Evolutionary conservation across 441 rosid genomes (phyloP), one percentile per base, ranked within the genome.

Genomic region (Hura crepitans): DNA sequence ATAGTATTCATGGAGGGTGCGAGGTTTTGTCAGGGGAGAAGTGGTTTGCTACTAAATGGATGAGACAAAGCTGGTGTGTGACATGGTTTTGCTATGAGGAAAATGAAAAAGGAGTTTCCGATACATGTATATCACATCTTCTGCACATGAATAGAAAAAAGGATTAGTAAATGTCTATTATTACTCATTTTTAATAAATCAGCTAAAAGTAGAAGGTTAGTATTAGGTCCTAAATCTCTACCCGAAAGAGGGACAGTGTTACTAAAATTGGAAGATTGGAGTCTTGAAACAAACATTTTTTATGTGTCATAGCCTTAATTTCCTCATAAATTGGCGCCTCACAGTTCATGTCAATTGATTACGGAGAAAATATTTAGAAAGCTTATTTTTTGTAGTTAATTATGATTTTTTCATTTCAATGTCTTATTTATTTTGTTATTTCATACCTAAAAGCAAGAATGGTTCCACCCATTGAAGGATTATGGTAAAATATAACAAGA

Each of bases 21-120:
- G 90, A 90, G 84, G 97, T 94, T 61, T 74, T 90, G 62, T 69
- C 94, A 0, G 97, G 97, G 45, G 96, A 87, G 81, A 94, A 94
- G 78, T 94, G 99, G 97, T 94, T 97, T 18, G 97, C 99, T 73
- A 94, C 99, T 23, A 94, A 94, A 85, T 94, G 99, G 99, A 90
- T 91, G 99, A 87, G 99, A 80, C 97, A 94, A 82, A 83, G 70
- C 81, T 65, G 67, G 88, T 22, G 57, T 74, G 72, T 94, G 81
- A 83, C 43, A 23, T 25, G 14, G 14, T 14, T 55, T 62, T 20
- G 49, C 12, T 9, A 30, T 28, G 18, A 20, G 12, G 30, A 18
- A 27, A 6, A 22, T 22, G 31, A 45, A 39, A 63, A 27, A 31
- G 68, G 61, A 35, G 53, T 59, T 68, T 45, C 31, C 22, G 28